These are phyloP conservation scores for Pyricularia sp. DNA, from an alignment of 2,329 filamentous ascomycete genomes.

Conservation along the genomic window DNA sequence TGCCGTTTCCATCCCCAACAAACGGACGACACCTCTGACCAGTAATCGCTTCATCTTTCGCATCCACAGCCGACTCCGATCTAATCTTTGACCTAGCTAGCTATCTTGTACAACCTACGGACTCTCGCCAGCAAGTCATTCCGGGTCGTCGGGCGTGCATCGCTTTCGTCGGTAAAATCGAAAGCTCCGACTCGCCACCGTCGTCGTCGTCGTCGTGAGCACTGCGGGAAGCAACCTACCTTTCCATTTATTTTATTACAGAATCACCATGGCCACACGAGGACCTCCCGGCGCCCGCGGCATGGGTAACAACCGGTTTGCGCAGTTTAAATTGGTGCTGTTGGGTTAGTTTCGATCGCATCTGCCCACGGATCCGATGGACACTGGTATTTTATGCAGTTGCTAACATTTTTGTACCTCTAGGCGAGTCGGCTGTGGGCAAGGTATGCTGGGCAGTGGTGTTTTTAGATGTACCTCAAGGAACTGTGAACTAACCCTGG, in stretches of 20 bases:
- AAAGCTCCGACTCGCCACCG: background rate
- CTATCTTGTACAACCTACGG: background rate
- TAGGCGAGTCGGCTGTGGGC: conserved; percentile 97
- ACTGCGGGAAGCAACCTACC: background rate
- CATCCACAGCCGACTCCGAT: background rate
- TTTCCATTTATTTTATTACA: background rate
- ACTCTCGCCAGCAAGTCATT: background rate
- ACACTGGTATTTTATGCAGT: conserved; percentile 2
- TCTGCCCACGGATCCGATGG: conserved; percentile 7
- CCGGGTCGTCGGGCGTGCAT: background rate
- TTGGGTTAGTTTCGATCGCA: conserved; percentile 56
- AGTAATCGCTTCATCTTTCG: background rate
- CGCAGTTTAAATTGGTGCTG: conserved; percentile 97
- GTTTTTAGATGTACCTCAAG: background rate
- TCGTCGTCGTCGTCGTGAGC: background rate
- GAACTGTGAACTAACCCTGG: background rate
- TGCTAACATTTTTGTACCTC: conserved; percentile 22
- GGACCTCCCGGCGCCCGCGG: conserved; percentile 52
- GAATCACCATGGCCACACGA: conserved; percentile 67
- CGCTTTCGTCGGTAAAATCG: background rate
- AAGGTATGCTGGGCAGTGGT: conserved; percentile 54
- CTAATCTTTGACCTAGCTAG: background rate
- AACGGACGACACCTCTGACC: background rate
- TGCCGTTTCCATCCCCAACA: background rate
- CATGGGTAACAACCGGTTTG: conserved; percentile 70